phyloP scores from a whole-genome alignment of 768 basidiomycete genomes.

The Russula vinacea region DNA sequence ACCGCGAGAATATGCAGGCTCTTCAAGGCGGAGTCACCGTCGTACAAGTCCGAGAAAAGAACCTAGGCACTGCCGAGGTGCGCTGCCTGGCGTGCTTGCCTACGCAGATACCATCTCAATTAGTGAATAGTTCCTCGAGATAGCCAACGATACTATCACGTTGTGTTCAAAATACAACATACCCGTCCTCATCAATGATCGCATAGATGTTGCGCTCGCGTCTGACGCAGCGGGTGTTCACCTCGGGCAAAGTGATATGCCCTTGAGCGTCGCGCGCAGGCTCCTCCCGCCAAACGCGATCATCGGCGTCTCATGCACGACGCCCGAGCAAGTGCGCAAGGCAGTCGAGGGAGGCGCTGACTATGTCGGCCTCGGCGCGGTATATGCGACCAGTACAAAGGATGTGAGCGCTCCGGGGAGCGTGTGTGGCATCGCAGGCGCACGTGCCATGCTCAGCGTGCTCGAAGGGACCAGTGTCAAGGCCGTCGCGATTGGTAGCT shows the following conservation, averaged over 20 bases:
- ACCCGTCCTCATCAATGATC: constrained; percentile 84
- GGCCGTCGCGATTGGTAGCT: constrained; percentile 80
- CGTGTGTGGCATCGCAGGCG: constrained; percentile 66
- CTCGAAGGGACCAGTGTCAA: constrained; percentile 62
- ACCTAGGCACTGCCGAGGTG: constrained; percentile 75
- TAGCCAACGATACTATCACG: constrained; percentile 65
- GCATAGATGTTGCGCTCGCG: constrained; percentile 83
- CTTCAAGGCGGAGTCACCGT: constrained; percentile 84
- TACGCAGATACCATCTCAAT: neutral
- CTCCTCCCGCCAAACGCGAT: constrained; percentile 68
- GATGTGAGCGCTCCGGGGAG: constrained; percentile 51
- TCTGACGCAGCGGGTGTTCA: constrained; percentile 78
- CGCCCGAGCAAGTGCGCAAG: constrained; percentile 54
- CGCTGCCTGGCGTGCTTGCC: constrained; percentile 29
- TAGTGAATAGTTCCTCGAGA: constrained; percentile 61
- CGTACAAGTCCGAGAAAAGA: constrained; percentile 88
- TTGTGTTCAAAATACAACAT: constrained; percentile 75
- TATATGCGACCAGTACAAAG: constrained; percentile 81
- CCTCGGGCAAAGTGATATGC: constrained; percentile 86
- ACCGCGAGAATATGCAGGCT: constrained; percentile 45
- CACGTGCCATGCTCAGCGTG: constrained; percentile 61
- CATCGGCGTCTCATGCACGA: constrained; percentile 80
- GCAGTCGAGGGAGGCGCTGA: constrained; percentile 69
- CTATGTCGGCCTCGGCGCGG: constrained; percentile 85
- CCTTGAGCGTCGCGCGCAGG: constrained; percentile 57